Base-by-base conservation (phyloP, 129 eudicot species). In the Kitagawia praeruptora region DNA sequence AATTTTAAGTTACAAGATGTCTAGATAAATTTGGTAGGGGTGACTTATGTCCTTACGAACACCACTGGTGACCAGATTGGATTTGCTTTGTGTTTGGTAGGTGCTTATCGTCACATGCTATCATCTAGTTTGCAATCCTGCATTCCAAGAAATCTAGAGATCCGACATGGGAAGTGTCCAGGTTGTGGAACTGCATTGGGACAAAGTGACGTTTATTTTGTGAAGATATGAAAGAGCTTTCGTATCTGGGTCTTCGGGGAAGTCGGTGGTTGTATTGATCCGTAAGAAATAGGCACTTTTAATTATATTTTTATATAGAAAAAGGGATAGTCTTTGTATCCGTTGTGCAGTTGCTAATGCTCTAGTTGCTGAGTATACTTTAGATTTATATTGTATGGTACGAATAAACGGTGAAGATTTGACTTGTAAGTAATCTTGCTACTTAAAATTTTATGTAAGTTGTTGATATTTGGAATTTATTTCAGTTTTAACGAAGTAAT, bases 111-210 rank as follows among this genome's bases (percentile, higher is more conserved):
- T 85, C 9, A 95, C 92, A 79, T 95, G 98, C 85, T 95, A 83
- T 86, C 98, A 95, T 90, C 85, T 95, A 75, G 92, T 95, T 82
- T 95, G 98, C 87, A 92, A 95, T 74, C 96, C 87, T 37, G 98
- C 89, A 93, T 93, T 77, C 97, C 92, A 79, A 90, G 96, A 83
- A 95, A 95, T 81, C 77, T 95, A 70, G 97, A 92, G 86, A 92
- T 95, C 80, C 97, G 98, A n/a, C 97, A 90, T 70, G 83, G 98
- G 25, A 95, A 92, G 85, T 95, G 98, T 74, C 98, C 98, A 27
- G 98, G 88, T 31, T 92, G 98, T 85, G 98, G 98, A 81, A 89
- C 96, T 74, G 93, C 96, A 18, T 95, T 95, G 75, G 98, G 96
- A 77, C 98, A 95, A 85, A 95, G 75, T 48, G 98, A 95, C 63